Evolutionary conservation across 2,329 filamentous ascomycete species (phyloP).

Genomic region (Hyphodiscus sp.): DNA sequence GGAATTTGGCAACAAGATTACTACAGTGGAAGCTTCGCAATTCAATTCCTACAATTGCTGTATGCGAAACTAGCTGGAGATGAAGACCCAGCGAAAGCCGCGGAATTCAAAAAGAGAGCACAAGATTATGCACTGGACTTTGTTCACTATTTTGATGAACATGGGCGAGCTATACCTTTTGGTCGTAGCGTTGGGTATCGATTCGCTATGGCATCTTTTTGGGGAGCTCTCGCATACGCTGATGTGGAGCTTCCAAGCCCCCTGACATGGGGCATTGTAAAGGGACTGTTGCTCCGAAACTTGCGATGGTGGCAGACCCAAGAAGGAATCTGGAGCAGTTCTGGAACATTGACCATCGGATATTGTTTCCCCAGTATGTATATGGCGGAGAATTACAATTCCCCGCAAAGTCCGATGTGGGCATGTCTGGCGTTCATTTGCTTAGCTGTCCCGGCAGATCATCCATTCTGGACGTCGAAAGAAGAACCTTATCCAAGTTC

Average conservation of each 20-base stretch:
- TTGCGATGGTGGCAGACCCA: conserved; percentile 76
- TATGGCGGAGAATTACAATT: conserved; percentile 80
- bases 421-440: conserved; percentile 72
- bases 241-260: conserved; percentile 66
- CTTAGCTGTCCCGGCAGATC: conserved; percentile 59
- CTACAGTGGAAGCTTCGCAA: conserved; percentile 76
- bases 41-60: conserved; percentile 71
- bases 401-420: conserved; percentile 67
- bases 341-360: conserved; percentile 67
- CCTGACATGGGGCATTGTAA: conserved; percentile 72
- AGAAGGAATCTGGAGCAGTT: conserved; percentile 65
- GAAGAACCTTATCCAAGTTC: conserved; percentile 55
- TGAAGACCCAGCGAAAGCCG: conserved; percentile 57
- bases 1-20: conserved; percentile 82
- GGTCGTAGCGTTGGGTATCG: conserved; percentile 73
- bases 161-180: conserved; percentile 68
- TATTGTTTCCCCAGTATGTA: conserved; percentile 77
- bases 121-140: conserved; percentile 63
- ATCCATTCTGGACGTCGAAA: conserved; percentile 67
- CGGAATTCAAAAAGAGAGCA: conserved; percentile 64
- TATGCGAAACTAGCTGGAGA: conserved; percentile 67
- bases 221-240: conserved; percentile 71
- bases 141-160: conserved; percentile 67
- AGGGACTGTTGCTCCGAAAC: conserved; percentile 67
- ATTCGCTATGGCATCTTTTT: conserved; percentile 83